Evolutionary conservation across 73 alveolate species (phyloP).

Genomic region (Paramecium primaurelia): DNA sequence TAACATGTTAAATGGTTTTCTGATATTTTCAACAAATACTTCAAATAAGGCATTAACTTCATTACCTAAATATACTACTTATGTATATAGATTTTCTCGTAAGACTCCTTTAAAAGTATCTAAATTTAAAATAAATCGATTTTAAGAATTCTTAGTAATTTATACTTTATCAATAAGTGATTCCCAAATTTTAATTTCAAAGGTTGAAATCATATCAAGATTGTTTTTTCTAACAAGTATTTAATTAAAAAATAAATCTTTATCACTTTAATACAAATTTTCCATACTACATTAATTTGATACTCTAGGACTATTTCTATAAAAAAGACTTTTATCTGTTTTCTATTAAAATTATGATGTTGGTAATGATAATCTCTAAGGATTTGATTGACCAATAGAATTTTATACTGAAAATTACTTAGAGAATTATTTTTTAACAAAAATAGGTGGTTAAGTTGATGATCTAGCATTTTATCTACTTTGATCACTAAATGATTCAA

Average conservation of each 20-base stretch:
- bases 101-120: constrained; percentile 15
- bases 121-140: background rate
- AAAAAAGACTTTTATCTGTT: background rate
- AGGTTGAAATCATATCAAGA: background rate
- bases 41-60: constrained; percentile 40
- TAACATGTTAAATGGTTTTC: background rate
- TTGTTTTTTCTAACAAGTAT: background rate
- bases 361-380: background rate
- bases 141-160: background rate
- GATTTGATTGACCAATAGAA: background rate
- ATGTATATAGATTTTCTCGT: background rate
- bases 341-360: background rate
- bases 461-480: background rate
- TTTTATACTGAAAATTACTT: background rate
- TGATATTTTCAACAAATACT: background rate
- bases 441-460: constrained; percentile 33
- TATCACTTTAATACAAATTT: background rate
- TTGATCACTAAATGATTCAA: background rate
- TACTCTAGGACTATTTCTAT: background rate
- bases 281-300: background rate
- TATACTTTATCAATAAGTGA: background rate
- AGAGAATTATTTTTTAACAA: background rate
- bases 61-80: constrained; percentile 6
- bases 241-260: background rate
- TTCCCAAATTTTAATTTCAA: constrained; percentile 52